Percentiles rank a stretch among this genome's conserved stretches.
These are phyloP conservation scores for Asterella californica DNA, from an alignment of 225 moss, liverwort and hornwort genomes.

Conservation along the genomic window DNA sequence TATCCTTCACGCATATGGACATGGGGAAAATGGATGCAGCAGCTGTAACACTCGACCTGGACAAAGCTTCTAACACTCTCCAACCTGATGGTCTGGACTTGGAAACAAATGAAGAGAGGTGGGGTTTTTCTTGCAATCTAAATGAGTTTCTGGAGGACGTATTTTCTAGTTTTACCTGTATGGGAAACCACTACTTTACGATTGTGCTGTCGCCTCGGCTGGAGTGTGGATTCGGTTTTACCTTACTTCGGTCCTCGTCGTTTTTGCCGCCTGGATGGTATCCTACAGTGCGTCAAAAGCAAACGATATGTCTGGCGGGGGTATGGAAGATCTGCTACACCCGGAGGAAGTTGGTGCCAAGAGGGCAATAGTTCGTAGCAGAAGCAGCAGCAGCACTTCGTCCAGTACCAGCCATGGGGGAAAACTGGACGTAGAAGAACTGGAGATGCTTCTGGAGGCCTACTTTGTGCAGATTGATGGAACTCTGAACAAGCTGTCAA, in stretches of 20 bases:
- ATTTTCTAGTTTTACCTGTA: neutral
- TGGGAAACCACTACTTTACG: too few species aligned
- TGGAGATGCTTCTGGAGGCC: slow-evolving; percentile 98
- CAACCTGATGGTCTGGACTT: slow-evolving; percentile 36
- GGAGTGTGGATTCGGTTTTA: neutral
- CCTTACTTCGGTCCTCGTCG: neutral
- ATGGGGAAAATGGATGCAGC: slow-evolving; percentile 14
- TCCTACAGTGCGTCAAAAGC: slow-evolving; percentile 6
- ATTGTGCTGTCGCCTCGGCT: neutral
- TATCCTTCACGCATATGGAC: slow-evolving; percentile 42
- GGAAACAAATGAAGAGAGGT: slow-evolving; percentile 61
- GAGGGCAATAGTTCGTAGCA: slow-evolving; percentile 48
- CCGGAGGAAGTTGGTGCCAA: slow-evolving; percentile 39
- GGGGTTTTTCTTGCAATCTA: neutral
- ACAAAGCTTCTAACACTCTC: slow-evolving; percentile 33
- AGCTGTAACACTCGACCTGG: slow-evolving; percentile 27
- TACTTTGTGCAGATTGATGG: slow-evolving; percentile 99
- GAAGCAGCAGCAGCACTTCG: slow-evolving; percentile 56
- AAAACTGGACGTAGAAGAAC: slow-evolving; percentile 95
- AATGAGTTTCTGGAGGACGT: neutral
- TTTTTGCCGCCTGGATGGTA: neutral
- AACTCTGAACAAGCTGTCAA: slow-evolving; percentile 94
- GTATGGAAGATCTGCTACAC: slow-evolving; percentile 40
- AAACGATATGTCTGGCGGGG: slow-evolving; percentile 26
- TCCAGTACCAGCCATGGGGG: slow-evolving; percentile 41